Percentiles rank a stretch among this genome's conserved stretches.
phyloP scores from a whole-genome alignment of 2,329 filamentous ascomycete species.

The Fulvia fulva region DNA sequence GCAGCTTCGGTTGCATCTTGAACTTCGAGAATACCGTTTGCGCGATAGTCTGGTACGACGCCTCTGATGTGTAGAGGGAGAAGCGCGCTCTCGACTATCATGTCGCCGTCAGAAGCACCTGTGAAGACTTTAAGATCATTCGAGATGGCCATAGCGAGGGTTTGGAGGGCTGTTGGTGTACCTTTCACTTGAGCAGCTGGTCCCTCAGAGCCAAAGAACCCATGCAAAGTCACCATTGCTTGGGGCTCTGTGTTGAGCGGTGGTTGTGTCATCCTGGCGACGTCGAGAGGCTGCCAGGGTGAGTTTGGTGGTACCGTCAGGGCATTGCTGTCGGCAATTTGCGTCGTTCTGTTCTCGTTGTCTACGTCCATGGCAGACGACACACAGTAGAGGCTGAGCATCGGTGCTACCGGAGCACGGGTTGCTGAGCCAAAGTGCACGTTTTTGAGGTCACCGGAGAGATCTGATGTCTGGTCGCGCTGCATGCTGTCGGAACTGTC shows the following conservation, averaged over 20 bases:
- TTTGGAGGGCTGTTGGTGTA: background rate
- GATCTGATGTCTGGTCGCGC: background rate
- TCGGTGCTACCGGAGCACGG: background rate
- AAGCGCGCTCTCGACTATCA: background rate
- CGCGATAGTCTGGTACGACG: background rate
- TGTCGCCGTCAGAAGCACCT: background rate
- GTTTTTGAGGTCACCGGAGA: background rate
- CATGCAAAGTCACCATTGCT: background rate
- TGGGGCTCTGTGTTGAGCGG: background rate
- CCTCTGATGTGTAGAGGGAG: background rate
- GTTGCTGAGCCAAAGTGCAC: background rate
- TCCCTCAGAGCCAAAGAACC: background rate
- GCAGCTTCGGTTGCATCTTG: background rate
- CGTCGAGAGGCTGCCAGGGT: background rate
- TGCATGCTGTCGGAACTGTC: background rate
- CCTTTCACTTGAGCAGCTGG: background rate
- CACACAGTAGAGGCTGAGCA: background rate
- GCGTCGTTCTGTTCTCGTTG: background rate
- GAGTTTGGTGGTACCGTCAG: background rate
- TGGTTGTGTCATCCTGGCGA: background rate
- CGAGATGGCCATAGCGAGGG: background rate
- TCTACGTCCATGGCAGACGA: background rate
- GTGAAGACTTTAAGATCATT: background rate
- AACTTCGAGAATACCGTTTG: background rate
- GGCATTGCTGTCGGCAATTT: background rate